phyloP scores from a whole-genome alignment of 306 rosid genomes.

The Sicyos baderoa region DNA sequence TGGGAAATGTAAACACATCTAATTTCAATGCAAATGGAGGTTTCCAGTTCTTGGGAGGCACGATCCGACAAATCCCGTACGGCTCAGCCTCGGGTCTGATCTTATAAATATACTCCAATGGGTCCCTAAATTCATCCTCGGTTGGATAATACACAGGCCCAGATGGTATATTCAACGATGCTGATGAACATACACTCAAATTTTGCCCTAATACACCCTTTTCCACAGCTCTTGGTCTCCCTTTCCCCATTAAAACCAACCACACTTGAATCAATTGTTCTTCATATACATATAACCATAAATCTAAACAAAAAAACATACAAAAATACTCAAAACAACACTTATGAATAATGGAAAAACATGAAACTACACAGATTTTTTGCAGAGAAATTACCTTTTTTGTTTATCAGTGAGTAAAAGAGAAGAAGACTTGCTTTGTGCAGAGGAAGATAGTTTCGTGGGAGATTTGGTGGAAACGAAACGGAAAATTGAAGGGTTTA shows the following conservation, averaged over 20 bases:
- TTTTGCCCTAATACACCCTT: constrained; percentile 65
- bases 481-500: constrained; percentile 5
- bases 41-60: constrained; percentile 77
- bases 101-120: constrained; percentile 70
- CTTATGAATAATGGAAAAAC: constrained; percentile 1
- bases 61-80: constrained; percentile 87
- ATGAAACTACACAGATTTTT: constrained; percentile 18
- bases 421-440: constrained; percentile 13
- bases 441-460: neutral
- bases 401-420: neutral
- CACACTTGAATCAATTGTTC: constrained; percentile 21
- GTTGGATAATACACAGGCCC: constrained; percentile 82
- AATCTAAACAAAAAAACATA: neutral
- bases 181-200: constrained; percentile 35
- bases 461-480: constrained; percentile 19
- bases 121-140: constrained; percentile 82
- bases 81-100: constrained; percentile 84
- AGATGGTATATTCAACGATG: constrained; percentile 47
- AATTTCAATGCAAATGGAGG: constrained; percentile 84
- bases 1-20: constrained; percentile 61
- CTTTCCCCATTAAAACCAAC: constrained; percentile 62
- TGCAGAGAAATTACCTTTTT: constrained; percentile 30
- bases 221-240: constrained; percentile 88
- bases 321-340: neutral
- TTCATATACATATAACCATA: constrained; percentile 2